Conservation (phyloP, 495 filamentous ascomycete genomes). For the Margaritispora aquatica region DNA sequence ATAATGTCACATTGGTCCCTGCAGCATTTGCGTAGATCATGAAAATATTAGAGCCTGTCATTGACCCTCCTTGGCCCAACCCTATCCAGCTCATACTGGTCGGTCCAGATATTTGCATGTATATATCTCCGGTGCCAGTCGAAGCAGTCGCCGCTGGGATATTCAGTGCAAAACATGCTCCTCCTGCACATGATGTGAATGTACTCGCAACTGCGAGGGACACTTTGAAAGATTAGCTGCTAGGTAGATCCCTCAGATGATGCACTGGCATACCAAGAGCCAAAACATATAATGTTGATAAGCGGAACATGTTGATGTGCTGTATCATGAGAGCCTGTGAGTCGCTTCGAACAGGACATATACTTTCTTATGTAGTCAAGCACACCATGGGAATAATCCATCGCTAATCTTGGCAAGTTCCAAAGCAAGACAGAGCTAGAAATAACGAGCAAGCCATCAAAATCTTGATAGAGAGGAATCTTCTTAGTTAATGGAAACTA, state of each 20-base stretch:
- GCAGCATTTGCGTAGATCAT: conserved; percentile 55
- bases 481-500: too few species aligned
- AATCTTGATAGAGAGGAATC: too few species aligned
- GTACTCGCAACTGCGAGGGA: conserved; percentile 8
- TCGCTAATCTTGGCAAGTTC: too few species aligned
- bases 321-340: not conserved
- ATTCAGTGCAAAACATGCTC: conserved; percentile 39
- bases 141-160: conserved; percentile 36
- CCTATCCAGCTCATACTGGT: conserved; percentile 55
- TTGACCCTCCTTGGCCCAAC: conserved; percentile 54
- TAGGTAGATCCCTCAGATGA: too few species aligned
- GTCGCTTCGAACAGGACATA: too few species aligned
- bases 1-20: conserved; percentile 58
- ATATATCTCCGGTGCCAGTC: conserved; percentile 46
- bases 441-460: too few species aligned
- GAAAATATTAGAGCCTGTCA: conserved; percentile 65
- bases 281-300: not conserved
- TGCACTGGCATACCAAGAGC: conserved; percentile 14
- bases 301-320: not conserved
- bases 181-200: conserved; percentile 11
- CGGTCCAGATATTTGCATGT: conserved; percentile 60
- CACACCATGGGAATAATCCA: too few species aligned
- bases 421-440: too few species aligned
- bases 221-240: not conserved
- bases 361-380: too few species aligned